Percentiles rank a stretch among this genome's conserved stretches.
phyloP scores from a whole-genome alignment of 495 filamentous ascomycete genomes.

The Neurospora sp. region DNA sequence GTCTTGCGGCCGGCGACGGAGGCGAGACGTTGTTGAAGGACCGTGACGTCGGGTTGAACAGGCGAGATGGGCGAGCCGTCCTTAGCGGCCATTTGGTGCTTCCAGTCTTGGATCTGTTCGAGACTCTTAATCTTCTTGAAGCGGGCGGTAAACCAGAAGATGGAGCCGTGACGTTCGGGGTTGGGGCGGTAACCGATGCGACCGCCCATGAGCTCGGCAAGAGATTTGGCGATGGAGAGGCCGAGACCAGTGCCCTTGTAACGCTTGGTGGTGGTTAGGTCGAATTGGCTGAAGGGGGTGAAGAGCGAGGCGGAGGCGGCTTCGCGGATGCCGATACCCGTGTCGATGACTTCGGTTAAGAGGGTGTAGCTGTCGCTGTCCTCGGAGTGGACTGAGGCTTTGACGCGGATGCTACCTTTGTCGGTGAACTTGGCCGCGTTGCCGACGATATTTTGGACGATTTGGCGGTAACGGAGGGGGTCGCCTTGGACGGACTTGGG shows the following conservation, averaged over 20 bases:
- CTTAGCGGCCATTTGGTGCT: slow-evolving; percentile 1
- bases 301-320: slow-evolving; percentile 56
- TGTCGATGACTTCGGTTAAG: slow-evolving; percentile 59
- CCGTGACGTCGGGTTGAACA: slow-evolving; percentile 10
- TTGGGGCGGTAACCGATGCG: slow-evolving; percentile 49
- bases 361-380: slow-evolving; percentile 35
- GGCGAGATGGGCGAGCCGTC: slow-evolving; percentile 2
- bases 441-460: slow-evolving; percentile 37
- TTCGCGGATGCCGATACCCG: slow-evolving; percentile 63
- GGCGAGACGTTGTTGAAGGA: slow-evolving; percentile 11
- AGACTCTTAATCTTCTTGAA: slow-evolving; percentile 36
- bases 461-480: slow-evolving; percentile 38
- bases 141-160: slow-evolving; percentile 50
- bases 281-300: slow-evolving; percentile 74
- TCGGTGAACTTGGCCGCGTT: slow-evolving; percentile 44
- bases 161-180: slow-evolving; percentile 39
- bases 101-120: slow-evolving; percentile 20
- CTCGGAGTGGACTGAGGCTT: slow-evolving; percentile 22
- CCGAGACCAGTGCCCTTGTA: slow-evolving; percentile 75
- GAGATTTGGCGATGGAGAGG: slow-evolving; percentile 65
- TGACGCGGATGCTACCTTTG: slow-evolving; percentile 29
- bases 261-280: slow-evolving; percentile 63
- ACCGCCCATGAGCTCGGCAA: slow-evolving; percentile 64
- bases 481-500: slow-evolving; percentile 35
- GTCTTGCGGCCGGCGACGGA: slow-evolving; percentile 27